Base-by-base conservation (phyloP, 129 eudicot genomes). In the Flaveria linearis region DNA sequence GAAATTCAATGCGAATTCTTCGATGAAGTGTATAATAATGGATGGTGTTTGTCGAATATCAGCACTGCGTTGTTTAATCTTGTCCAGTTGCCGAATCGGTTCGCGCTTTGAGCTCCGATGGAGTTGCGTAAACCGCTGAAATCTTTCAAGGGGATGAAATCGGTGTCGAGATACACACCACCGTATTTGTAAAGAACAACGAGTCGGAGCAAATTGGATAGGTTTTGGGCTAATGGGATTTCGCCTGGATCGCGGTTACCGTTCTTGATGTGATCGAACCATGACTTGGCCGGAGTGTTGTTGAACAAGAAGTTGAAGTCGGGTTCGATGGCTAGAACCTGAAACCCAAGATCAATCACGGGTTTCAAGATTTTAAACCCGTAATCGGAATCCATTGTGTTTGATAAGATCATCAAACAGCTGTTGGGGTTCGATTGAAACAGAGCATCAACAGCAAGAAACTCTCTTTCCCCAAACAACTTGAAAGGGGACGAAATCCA, bases 21-120 rank as follows among this genome's bases (percentile, higher is more conserved):
- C 88, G 1, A 93, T 90, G 84, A 93, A 93, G 25, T 74, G 75
- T 85, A 72, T 25, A 93, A 14, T 25, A 93, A 84, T 0, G 90
- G 87, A 43, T 93, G 98, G 14, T 82, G 81, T 45, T 86, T 90
- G 56, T 93, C 97, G 22, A 93, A 93, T 17, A 88, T 73, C 73
- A 93, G 80, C 4, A 87, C 91, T 8, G 98, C 98, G 53, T 90
- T 93, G 73, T 93, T 90, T 78, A 93, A 53, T 71, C 92, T 85
- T 15, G 87, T 88, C 98, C 97, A 90, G 0, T 84, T 81, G 1
- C 92, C 96, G 8, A 23, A n/a, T 13, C 45, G 15, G 62, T 78
- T 73, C 28, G 30, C 76, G 50, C 89, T 85, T 73, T 93, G 98
- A 8, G 94, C 92, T 51, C 98, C 97, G 20, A 93, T 90, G 0